A percentile compares a stretch with the other conserved stretches of the same genome.
These are phyloP conservation scores for Wickerhamiella domercqiae DNA, from an alignment of 805 yeast genomes.

Conservation along the genomic window DNA sequence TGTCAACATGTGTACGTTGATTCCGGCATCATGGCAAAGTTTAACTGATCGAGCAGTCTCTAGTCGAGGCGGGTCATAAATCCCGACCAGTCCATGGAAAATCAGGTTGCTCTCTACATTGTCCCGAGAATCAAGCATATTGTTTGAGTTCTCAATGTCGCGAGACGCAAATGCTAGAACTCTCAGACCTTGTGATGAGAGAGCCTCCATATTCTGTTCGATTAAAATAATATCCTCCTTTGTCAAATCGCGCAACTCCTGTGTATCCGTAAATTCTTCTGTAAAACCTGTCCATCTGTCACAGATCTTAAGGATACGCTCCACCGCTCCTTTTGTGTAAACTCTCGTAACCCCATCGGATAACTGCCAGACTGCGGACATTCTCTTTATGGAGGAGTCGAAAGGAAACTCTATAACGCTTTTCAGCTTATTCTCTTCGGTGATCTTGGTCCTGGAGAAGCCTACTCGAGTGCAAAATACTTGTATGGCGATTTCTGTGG, in stretches of 20 bases:
- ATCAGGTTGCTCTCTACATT: conserved; percentile 37
- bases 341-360: conserved; percentile 22
- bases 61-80: conserved; percentile 64
- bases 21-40: conserved; percentile 57
- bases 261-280: conserved; percentile 13
- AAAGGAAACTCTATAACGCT: conserved; percentile 56
- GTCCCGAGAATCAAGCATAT: conserved; percentile 23
- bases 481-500: conserved; percentile 79
- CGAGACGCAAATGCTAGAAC: conserved; percentile 54
- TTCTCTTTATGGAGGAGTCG: conserved; percentile 58
- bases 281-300: conserved; percentile 32
- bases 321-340: conserved; percentile 65
- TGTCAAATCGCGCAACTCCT: conserved; percentile 24
- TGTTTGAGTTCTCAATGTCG: conserved; percentile 19
- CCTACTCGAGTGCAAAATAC: conserved; percentile 52
- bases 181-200: conserved; percentile 53
- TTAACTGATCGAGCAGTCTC: conserved; percentile 54
- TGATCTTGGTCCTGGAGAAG: conserved; percentile 16
- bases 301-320: conserved; percentile 46
- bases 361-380: conserved; percentile 44
- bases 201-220: conserved; percentile 39
- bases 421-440: conserved; percentile 4
- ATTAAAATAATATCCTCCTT: conserved; percentile 29
- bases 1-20: conserved; percentile 66
- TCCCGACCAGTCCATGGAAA: conserved; percentile 58